A percentile compares a stretch with the other conserved stretches of the same genome.
phyloP scores from a whole-genome alignment of 2,329 filamentous ascomycete species.

The Trichophyton equinum region DNA sequence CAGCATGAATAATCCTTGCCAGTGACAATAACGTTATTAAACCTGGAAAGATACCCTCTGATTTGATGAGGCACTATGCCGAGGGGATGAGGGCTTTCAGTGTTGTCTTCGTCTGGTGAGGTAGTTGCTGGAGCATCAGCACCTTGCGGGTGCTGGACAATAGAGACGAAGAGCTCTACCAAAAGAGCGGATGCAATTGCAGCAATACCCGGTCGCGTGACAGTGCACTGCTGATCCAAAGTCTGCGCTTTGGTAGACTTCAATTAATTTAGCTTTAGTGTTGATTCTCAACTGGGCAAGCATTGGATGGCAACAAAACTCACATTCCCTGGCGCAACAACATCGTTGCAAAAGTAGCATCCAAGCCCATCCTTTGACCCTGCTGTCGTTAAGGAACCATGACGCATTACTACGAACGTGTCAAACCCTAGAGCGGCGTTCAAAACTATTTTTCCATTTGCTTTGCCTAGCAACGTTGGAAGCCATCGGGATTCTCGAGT shows the following conservation, averaged over 20 bases:
- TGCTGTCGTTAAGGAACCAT: constrained; percentile 54
- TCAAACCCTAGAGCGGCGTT: constrained; percentile 95
- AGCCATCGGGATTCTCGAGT: constrained; percentile 90
- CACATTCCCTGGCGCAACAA: constrained; percentile 86
- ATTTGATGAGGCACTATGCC: constrained; percentile 51
- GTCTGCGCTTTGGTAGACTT: constrained; percentile 84
- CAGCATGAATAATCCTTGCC: constrained; percentile 50
- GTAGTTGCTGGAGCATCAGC: constrained; percentile 30
- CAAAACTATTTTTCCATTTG: constrained; percentile 85
- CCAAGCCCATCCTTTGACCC: constrained; percentile 58
- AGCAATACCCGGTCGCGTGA: constrained; percentile 84
- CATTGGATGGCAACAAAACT: constrained; percentile 29
- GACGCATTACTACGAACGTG: constrained; percentile 93
- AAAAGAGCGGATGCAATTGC: constrained; percentile 83
- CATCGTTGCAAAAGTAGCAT: constrained; percentile 98
- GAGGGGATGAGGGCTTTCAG: constrained; percentile 36
- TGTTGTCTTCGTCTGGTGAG: constrained; percentile 22
- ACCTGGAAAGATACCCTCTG: constrained; percentile 49
- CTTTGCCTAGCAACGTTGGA: constrained; percentile 90
- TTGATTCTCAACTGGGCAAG: background rate
- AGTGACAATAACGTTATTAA: constrained; percentile 45
- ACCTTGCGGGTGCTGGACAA: constrained; percentile 67
- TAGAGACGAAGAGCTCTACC: constrained; percentile 76
- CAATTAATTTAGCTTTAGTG: background rate
- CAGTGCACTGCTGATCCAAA: constrained; percentile 94